phyloP scores from a whole-genome alignment of 805 yeast species.

The Pichia occidentalis region DNA sequence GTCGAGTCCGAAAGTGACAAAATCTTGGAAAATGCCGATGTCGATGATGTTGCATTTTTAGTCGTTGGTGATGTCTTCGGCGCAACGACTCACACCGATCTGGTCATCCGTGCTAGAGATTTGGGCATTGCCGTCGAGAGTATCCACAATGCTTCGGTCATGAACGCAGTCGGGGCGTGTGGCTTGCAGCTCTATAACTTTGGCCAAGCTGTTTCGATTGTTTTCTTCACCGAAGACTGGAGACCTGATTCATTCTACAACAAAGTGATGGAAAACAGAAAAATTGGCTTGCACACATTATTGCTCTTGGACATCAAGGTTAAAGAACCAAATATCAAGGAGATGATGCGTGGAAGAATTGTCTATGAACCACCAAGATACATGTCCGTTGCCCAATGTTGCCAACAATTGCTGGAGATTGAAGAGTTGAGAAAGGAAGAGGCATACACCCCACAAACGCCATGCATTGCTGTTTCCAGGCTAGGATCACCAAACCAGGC shows the following conservation, averaged over 20 bases:
- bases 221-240: conserved; percentile 93
- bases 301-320: conserved; percentile 88
- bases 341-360: conserved; percentile 85
- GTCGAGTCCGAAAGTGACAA: conserved; percentile 86
- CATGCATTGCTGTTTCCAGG: conserved; percentile 90
- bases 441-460: conserved; percentile 82
- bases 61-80: conserved; percentile 98
- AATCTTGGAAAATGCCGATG: conserved; percentile 69
- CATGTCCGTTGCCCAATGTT: conserved; percentile 88
- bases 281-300: conserved; percentile 85
- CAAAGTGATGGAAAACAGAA: conserved; percentile 82
- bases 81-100: conserved; percentile 96
- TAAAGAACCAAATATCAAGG: conserved; percentile 92
- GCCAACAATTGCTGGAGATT: conserved; percentile 78
- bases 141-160: conserved; percentile 92
- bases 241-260: conserved; percentile 93
- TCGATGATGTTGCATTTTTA: conserved; percentile 82
- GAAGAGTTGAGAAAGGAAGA: conserved; percentile 70
- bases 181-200: conserved; percentile 91
- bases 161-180: conserved; percentile 98
- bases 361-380: conserved; percentile 96
- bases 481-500: conserved; percentile 79
- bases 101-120: conserved; percentile 86
- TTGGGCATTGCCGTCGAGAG: conserved; percentile 69
- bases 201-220: conserved; percentile 96